These are phyloP conservation scores for Murraya koenigii DNA, from an alignment of 345 rosid species.

Conservation along the genomic window DNA sequence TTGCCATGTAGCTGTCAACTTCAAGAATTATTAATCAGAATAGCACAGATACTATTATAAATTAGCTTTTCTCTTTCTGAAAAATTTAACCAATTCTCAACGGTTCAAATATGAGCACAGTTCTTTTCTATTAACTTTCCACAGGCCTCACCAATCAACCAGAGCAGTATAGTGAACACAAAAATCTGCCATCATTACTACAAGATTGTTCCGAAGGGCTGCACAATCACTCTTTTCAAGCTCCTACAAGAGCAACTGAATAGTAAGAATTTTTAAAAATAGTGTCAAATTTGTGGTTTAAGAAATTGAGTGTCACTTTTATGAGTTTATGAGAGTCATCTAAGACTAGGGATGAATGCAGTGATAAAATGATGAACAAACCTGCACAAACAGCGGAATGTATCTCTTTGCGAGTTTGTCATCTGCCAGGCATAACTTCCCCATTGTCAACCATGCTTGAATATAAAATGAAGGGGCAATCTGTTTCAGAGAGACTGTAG, in stretches of 20 bases:
- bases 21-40: conserved; percentile 25
- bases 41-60: conserved; percentile 19
- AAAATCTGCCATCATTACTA: conserved; percentile 85
- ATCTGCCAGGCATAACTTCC: conserved; percentile 84
- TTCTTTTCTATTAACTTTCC: conserved; percentile 6
- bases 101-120: conserved; percentile 1
- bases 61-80: not conserved
- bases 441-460: conserved; percentile 92
- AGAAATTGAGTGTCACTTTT: not conserved
- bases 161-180: conserved; percentile 90
- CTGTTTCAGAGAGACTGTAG: conserved; percentile 56
- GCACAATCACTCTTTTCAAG: conserved; percentile 90
- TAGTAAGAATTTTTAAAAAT: not conserved
- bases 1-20: conserved; percentile 68
- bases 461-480: conserved; percentile 65
- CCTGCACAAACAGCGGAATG: conserved; percentile 94
- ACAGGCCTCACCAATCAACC: conserved; percentile 79
- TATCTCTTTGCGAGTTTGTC: conserved; percentile 85
- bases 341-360: not conserved
- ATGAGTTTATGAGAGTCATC: not conserved
- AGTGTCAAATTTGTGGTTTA: not conserved
- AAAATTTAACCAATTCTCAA: conserved; percentile 1
- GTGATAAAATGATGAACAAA: conserved; percentile 11
- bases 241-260: conserved; percentile 50
- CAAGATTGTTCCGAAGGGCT: conserved; percentile 86